phyloP scores from a whole-genome alignment of 345 rosid genomes.

The Gynandropsis gynandra region DNA sequence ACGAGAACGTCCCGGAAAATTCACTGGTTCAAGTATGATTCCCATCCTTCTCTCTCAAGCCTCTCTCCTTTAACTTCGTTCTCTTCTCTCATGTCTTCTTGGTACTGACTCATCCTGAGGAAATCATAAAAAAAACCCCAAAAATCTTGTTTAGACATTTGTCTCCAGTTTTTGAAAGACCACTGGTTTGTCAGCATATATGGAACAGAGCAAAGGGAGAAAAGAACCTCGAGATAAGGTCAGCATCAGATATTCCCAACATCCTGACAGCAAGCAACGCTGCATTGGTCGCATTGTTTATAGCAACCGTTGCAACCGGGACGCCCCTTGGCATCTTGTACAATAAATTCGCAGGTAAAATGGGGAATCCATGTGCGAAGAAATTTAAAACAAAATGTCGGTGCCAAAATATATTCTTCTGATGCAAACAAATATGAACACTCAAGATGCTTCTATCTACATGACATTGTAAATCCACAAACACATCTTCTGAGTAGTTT shows the following conservation, averaged over 20 bases:
- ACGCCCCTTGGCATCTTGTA: constrained; percentile 93
- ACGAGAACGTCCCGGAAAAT: constrained; percentile 2
- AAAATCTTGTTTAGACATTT: background rate
- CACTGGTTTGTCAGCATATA: no score
- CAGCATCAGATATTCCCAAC: constrained; percentile 64
- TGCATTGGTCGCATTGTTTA: constrained; percentile 80
- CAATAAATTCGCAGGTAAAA: background rate
- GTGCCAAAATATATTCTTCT: no score
- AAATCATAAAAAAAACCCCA: background rate
- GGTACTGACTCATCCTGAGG: constrained; percentile 83
- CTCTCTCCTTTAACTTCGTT: constrained; percentile 68
- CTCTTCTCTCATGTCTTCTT: constrained; percentile 66
- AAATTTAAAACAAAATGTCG: no score
- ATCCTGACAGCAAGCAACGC: constrained; percentile 77
- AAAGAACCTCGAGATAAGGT: constrained; percentile 43
- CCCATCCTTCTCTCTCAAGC: constrained; percentile 65
- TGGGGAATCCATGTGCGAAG: background rate
- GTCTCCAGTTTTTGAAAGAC: no score
- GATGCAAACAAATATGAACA: no score
- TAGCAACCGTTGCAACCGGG: constrained; percentile 91
- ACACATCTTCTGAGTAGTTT: no score
- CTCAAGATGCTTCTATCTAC: no score
- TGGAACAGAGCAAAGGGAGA: background rate
- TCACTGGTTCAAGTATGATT: constrained; percentile 53
- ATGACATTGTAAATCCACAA: no score